A percentile compares a stretch with the other conserved stretches of the same genome.
These are phyloP conservation scores for Diaporthe vexans DNA, from an alignment of 2,329 filamentous ascomycete species.

Conservation along the genomic window DNA sequence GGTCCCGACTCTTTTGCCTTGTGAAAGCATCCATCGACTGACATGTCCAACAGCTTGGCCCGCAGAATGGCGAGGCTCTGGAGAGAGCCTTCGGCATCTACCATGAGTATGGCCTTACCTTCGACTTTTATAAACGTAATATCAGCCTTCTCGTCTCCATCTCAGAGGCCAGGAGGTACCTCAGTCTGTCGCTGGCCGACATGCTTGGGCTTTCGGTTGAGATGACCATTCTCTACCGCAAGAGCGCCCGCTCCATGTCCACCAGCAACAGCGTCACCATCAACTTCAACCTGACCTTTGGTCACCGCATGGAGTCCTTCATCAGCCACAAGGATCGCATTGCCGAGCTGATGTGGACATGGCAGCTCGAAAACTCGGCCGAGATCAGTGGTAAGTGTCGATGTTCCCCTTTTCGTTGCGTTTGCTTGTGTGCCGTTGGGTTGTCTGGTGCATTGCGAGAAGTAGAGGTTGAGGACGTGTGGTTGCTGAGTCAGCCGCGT, in stretches of 20 bases:
- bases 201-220: conserved; percentile 43
- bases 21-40: conserved; percentile 3
- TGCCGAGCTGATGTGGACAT: conserved; percentile 43
- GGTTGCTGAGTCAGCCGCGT: conserved; percentile 38
- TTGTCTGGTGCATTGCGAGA: background rate
- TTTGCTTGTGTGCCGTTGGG: background rate
- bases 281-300: conserved; percentile 42
- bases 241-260: conserved; percentile 40
- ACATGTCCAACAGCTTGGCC: conserved; percentile 37
- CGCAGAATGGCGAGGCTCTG: conserved; percentile 42
- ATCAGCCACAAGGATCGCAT: conserved; percentile 43
- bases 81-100: conserved; percentile 41
- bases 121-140: conserved; percentile 42
- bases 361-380: conserved; percentile 42
- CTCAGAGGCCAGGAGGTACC: conserved; percentile 41
- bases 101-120: conserved; percentile 41
- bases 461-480: background rate
- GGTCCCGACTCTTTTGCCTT: background rate
- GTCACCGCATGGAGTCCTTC: conserved; percentile 41
- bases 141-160: conserved; percentile 42
- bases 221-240: conserved; percentile 40
- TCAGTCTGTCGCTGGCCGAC: conserved; percentile 43
- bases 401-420: background rate
- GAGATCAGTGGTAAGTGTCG: conserved; percentile 41
- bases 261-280: conserved; percentile 41